Evolutionary conservation across 352 stramenopile species (phyloP).

Genomic region (Globisporangium spiculum): DNA sequence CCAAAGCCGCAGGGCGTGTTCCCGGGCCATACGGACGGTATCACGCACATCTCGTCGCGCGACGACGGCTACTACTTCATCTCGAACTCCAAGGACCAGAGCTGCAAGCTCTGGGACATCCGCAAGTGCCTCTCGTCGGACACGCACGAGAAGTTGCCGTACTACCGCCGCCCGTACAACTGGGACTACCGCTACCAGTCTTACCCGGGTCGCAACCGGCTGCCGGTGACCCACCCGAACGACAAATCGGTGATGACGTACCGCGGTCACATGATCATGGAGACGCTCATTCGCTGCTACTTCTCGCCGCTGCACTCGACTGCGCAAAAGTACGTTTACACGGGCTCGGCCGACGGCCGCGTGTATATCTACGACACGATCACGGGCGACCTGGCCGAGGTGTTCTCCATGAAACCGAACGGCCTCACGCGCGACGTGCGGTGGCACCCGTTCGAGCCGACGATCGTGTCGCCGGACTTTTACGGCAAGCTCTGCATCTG

Average conservation of each 20-base stretch:
- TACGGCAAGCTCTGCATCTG: constrained; percentile 85
- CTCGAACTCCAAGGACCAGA: constrained; percentile 87
- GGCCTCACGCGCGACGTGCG: constrained; percentile 80
- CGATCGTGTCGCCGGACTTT: constrained; percentile 82
- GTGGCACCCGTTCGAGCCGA: constrained; percentile 81
- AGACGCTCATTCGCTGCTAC: constrained; percentile 84
- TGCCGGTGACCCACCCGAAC: constrained; percentile 60
- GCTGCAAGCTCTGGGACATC: constrained; percentile 82
- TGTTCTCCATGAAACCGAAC: constrained; percentile 77
- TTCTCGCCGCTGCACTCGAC: constrained; percentile 88
- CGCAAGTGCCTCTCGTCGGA: constrained; percentile 68
- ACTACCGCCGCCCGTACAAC: constrained; percentile 50
- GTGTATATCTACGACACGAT: constrained; percentile 85
- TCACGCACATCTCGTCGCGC: constrained; percentile 78
- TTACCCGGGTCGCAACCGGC: constrained; percentile 58
- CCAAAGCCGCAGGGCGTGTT: constrained; percentile 78
- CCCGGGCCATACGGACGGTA: constrained; percentile 74
- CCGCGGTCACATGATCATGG: constrained; percentile 69
- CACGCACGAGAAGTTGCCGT: constrained; percentile 34
- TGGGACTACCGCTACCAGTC: constrained; percentile 86
- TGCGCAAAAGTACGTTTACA: constrained; percentile 85
- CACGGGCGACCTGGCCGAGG: constrained; percentile 65
- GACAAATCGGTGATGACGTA: constrained; percentile 86
- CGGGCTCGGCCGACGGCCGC: constrained; percentile 74
- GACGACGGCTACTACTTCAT: constrained; percentile 88